These are phyloP conservation scores for Uronychia setigera DNA, from an alignment of 73 alveolate genomes.

Conservation along the genomic window DNA sequence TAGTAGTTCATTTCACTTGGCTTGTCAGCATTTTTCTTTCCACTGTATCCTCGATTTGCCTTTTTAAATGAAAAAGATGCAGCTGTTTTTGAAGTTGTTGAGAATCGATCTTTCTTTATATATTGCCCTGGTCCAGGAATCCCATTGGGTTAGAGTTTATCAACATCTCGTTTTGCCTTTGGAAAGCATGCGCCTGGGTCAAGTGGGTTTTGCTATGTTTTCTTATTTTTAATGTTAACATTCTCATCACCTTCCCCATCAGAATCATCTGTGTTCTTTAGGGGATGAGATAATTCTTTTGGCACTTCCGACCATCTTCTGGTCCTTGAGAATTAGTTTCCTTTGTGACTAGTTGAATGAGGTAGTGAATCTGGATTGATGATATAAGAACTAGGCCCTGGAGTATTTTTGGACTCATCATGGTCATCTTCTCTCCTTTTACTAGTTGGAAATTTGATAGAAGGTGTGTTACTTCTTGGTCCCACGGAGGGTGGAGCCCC, in stretches of 20 bases:
- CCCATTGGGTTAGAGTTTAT: not conserved
- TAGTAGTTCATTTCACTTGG: not conserved
- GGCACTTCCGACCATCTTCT: not conserved
- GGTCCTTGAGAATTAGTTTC: not conserved
- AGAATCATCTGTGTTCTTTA: not conserved
- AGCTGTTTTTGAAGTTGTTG: not conserved
- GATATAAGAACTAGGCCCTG: not conserved
- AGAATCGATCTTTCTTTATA: not conserved
- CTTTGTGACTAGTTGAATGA: not conserved
- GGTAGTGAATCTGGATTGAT: not conserved
- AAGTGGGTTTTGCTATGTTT: not conserved
- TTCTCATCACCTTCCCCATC: not conserved
- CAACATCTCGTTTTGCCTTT: not conserved
- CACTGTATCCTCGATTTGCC: not conserved
- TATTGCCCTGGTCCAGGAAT: not conserved
- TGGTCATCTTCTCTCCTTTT: not conserved
- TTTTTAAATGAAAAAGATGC: not conserved
- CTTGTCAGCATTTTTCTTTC: not conserved
- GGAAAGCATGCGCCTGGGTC: not conserved
- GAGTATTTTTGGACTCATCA: not conserved
- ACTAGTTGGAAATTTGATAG: not conserved
- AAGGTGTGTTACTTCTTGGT: not conserved
- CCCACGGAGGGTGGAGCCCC: not conserved
- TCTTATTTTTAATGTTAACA: not conserved
- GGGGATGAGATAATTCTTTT: too few relatives aligned